Conservation (phyloP, 2,329 filamentous ascomycete species). For the Ophiostoma tasmaniense region DNA sequence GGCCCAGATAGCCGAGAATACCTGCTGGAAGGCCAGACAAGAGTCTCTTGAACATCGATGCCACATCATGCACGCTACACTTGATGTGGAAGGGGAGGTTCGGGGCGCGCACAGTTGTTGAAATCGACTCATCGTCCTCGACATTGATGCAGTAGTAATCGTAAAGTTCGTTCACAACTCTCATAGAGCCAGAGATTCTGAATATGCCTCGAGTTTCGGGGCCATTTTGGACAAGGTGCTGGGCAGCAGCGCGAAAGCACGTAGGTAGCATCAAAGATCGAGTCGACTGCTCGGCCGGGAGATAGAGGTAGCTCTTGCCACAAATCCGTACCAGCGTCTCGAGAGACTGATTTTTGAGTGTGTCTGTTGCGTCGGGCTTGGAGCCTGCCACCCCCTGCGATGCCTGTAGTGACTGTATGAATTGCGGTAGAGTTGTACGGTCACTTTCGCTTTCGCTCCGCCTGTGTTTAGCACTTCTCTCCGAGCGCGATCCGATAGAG, state of each 20-base stretch:
- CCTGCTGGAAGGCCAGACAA: conserved; percentile 55
- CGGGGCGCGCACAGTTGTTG: conserved; percentile 50
- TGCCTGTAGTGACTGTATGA: neutral
- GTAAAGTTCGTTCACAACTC: conserved; percentile 49
- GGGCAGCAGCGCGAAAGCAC: conserved; percentile 57
- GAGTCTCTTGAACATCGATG: conserved; percentile 59
- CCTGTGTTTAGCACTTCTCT: conserved; percentile 33
- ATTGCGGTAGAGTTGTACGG: conserved; percentile 28
- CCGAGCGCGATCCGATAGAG: conserved; percentile 24
- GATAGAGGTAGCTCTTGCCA: conserved; percentile 52
- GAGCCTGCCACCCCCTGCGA: conserved; percentile 22
- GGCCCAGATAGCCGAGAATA: conserved; percentile 51
- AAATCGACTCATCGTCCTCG: conserved; percentile 38
- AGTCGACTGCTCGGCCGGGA: conserved; percentile 51
- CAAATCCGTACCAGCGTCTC: conserved; percentile 54
- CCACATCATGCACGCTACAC: conserved; percentile 54
- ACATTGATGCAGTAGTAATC: conserved; percentile 52
- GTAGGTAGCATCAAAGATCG: conserved; percentile 53
- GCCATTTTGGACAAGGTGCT: conserved; percentile 52
- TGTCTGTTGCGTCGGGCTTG: conserved; percentile 34
- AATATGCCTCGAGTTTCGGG: conserved; percentile 51
- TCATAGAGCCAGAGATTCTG: conserved; percentile 51
- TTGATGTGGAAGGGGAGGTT: conserved; percentile 53
- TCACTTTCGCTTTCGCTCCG: conserved; percentile 45
- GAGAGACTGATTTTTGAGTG: conserved; percentile 42